phyloP scores from a whole-genome alignment of 345 rosid species.

The Aquilaria sinensis region DNA sequence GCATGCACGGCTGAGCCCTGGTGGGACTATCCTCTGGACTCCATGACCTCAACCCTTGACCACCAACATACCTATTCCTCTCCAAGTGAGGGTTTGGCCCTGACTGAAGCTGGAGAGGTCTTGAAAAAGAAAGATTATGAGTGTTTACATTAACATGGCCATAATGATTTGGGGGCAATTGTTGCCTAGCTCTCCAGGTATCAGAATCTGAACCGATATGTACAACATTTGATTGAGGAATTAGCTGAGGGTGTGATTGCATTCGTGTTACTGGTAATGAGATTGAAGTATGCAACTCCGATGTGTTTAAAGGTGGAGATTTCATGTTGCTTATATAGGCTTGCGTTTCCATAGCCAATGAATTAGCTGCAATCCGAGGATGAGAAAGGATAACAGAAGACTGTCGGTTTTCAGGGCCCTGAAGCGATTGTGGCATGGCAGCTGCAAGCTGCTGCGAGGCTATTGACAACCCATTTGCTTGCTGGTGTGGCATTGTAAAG shows the following conservation, averaged over 20 bases:
- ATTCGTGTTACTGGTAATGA: conserved; percentile 15
- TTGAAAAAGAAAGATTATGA: conserved; percentile 20
- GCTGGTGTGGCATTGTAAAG: conserved; percentile 26
- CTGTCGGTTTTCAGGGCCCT: conserved; percentile 23
- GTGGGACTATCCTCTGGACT: conserved; percentile 77
- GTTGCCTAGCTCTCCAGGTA: conserved; percentile 47
- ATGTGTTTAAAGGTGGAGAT: conserved; percentile 8
- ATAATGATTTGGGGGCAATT: conserved; percentile 27
- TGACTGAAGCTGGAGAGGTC: conserved; percentile 25
- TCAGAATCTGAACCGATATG: conserved; percentile 21
- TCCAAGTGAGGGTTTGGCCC: conserved; percentile 27
- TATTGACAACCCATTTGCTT: conserved; percentile 19
- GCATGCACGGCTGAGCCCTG: conserved; percentile 29
- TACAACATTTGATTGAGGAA: conserved; percentile 11
- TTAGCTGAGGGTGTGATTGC: conserved; percentile 15
- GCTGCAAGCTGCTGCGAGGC: conserved; percentile 28
- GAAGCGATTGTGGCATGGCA: conserved; percentile 24
- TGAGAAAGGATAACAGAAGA: conserved; percentile 11
- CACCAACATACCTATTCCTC: conserved; percentile 28
- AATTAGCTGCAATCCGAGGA: conserved; percentile 16
- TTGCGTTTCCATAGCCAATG: conserved; percentile 8
- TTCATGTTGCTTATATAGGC: conserved; percentile 8
- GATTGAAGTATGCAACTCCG: conserved; percentile 20
- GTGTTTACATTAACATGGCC: conserved; percentile 32
- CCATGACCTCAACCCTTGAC: conserved; percentile 76